Conservation (phyloP, 805 yeast genomes). For the Candida vartiovaarae region DNA sequence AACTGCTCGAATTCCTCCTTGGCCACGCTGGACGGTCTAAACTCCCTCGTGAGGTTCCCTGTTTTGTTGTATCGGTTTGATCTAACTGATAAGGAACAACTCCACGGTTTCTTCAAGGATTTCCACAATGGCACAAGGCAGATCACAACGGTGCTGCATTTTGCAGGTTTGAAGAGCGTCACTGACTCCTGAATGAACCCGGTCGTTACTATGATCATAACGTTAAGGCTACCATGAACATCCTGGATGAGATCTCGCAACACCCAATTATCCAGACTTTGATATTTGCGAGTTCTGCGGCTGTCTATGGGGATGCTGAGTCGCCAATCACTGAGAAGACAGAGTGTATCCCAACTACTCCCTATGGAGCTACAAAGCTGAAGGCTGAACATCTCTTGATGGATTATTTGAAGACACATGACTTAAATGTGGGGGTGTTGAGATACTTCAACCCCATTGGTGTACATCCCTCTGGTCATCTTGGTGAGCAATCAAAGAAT, state of each 20-base stretch:
- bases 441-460: slow-evolving; percentile 84
- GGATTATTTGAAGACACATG: slow-evolving; percentile 33
- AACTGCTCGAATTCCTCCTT: slow-evolving; percentile 59
- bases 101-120: slow-evolving; percentile 3
- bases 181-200: slow-evolving; percentile 71
- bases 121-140: slow-evolving; percentile 7
- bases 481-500: slow-evolving; percentile 82
- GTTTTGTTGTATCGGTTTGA: slow-evolving; percentile 38
- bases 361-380: slow-evolving; percentile 70
- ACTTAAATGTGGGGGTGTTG: slow-evolving; percentile 46
- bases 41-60: slow-evolving; percentile 38
- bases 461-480: slow-evolving; percentile 73
- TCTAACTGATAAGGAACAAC: slow-evolving; percentile 2
- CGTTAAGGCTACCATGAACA: slow-evolving; percentile 53
- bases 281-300: slow-evolving; percentile 75
- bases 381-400: slow-evolving; percentile 44
- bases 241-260: slow-evolving; percentile 44
- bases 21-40: slow-evolving; percentile 42
- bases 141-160: slow-evolving; percentile 39
- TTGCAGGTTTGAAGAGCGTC: slow-evolving; percentile 80
- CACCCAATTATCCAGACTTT: slow-evolving; percentile 35
- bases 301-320: slow-evolving; percentile 79
- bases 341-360: slow-evolving; percentile 53
- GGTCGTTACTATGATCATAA: slow-evolving; percentile 63
- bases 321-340: slow-evolving; percentile 57